Conservation (phyloP, 129 eudicot species). For the Flaveria sonorensis region DNA sequence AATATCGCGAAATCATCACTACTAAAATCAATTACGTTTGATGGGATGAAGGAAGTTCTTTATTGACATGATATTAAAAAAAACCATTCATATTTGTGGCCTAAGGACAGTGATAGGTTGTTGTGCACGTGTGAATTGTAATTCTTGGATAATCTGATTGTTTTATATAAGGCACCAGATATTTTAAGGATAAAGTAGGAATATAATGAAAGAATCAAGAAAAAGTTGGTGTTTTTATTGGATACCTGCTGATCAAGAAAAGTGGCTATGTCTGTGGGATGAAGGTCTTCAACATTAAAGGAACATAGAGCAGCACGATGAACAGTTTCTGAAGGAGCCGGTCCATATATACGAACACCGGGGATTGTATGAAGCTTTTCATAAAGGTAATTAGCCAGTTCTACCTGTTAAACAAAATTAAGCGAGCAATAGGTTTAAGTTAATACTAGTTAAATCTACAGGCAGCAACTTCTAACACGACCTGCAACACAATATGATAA, state of each 20-base stretch:
- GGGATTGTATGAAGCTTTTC: constrained; percentile 57
- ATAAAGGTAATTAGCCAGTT: constrained; percentile 71
- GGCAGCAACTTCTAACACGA: background rate
- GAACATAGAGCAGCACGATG: constrained; percentile 88
- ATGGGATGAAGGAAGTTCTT: no score
- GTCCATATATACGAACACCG: constrained; percentile 83
- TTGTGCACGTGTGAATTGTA: no score
- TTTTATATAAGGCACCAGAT: background rate
- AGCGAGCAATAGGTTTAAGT: background rate
- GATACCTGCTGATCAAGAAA: constrained; percentile 93
- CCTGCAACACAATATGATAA: background rate
- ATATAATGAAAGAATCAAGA: background rate
- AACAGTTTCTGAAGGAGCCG: constrained; percentile 71
- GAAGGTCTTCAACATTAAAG: constrained; percentile 83
- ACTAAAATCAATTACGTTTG: background rate
- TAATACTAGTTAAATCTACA: background rate
- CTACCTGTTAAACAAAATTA: constrained; percentile 53
- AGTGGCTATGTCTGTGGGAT: constrained; percentile 94
- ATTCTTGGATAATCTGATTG: background rate
- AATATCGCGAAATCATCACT: constrained; percentile 6
- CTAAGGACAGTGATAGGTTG: background rate
- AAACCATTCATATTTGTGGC: background rate
- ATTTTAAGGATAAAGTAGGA: background rate
- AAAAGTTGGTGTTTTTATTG: constrained; percentile 18
- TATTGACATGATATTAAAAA: background rate